phyloP scores from a whole-genome alignment of 148 eudicot genomes.

The Chenopodium suecicum region DNA sequence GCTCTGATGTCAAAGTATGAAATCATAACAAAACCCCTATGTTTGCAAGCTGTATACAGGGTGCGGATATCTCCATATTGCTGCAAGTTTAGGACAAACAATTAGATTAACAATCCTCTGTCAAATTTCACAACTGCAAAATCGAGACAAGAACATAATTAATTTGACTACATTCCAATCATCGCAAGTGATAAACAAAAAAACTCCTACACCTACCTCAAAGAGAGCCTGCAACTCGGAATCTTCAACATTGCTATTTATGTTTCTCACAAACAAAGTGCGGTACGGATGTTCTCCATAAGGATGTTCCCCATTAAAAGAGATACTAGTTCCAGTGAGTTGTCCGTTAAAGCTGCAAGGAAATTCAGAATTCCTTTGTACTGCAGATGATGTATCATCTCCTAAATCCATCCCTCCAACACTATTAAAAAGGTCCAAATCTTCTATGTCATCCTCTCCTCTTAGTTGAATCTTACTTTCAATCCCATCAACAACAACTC shows the following conservation, averaged over 20 bases:
- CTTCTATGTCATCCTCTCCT: conserved; percentile 57
- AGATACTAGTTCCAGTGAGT: conserved; percentile 30
- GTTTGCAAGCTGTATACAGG: conserved; percentile 77
- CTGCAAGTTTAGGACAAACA: conserved; percentile 35
- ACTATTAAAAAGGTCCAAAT: conserved; percentile 70
- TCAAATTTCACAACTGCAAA: conserved; percentile 40
- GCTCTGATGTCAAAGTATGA: conserved; percentile 84
- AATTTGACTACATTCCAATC: background rate
- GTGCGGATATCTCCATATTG: conserved; percentile 78
- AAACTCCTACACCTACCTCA: conserved; percentile 40
- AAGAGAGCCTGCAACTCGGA: conserved; percentile 63
- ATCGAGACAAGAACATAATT: conserved; percentile 2
- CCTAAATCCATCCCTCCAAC: conserved; percentile 89
- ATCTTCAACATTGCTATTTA: conserved; percentile 68
- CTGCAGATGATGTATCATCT: conserved; percentile 50
- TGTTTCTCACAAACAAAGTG: conserved; percentile 77
- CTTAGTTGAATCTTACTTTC: conserved; percentile 37
- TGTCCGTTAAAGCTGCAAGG: conserved; percentile 31
- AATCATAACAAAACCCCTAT: conserved; percentile 78
- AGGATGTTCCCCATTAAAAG: conserved; percentile 42
- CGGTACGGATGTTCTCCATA: conserved; percentile 57
- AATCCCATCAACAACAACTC: conserved; percentile 66
- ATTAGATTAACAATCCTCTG: background rate
- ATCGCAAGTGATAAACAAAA: background rate
- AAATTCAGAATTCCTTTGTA: conserved; percentile 36